A percentile compares a stretch with the other conserved stretches of the same genome.
Conservation (phyloP, 2,329 filamentous ascomycete genomes). For the Epichloe gansuensis region DNA sequence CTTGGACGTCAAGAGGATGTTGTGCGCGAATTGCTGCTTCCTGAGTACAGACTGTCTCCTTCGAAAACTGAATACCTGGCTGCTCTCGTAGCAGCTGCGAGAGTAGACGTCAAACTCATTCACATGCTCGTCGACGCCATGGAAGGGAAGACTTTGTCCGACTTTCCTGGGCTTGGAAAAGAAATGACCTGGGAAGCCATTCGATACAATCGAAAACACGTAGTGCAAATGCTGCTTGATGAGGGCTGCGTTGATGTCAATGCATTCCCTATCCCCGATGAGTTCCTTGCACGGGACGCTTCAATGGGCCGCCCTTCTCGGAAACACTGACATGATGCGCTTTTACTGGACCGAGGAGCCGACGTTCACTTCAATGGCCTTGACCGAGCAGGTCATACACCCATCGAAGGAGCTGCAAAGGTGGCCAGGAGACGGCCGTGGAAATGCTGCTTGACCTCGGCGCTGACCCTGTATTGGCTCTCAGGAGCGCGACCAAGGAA, state of each 20-base stretch:
- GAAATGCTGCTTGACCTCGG: not conserved
- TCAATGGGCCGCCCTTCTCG: not conserved
- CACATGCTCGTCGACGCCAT: not conserved
- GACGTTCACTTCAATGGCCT: not conserved
- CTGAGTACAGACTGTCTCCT: not conserved
- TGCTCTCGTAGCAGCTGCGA: not conserved
- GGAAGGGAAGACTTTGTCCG: not conserved
- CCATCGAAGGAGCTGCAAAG: not conserved
- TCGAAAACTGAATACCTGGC: not conserved
- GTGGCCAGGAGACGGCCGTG: not conserved
- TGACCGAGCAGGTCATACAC: not conserved
- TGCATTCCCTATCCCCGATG: not conserved
- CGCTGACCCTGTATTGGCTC: not conserved
- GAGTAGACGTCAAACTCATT: not conserved
- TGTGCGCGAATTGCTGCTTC: not conserved
- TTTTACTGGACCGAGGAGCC: not conserved
- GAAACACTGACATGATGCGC: not conserved
- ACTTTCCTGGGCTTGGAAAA: not conserved
- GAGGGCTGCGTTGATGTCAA: not conserved
- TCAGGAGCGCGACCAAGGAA: not conserved
- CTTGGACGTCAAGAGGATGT: not conserved
- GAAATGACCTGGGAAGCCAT: not conserved
- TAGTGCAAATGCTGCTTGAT: not conserved
- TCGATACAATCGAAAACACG: not conserved
- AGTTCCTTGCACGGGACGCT: not conserved